These are phyloP conservation scores for Chaetomiaceae sp. DNA, from an alignment of 2,329 filamentous ascomycete genomes.

Conservation along the genomic window DNA sequence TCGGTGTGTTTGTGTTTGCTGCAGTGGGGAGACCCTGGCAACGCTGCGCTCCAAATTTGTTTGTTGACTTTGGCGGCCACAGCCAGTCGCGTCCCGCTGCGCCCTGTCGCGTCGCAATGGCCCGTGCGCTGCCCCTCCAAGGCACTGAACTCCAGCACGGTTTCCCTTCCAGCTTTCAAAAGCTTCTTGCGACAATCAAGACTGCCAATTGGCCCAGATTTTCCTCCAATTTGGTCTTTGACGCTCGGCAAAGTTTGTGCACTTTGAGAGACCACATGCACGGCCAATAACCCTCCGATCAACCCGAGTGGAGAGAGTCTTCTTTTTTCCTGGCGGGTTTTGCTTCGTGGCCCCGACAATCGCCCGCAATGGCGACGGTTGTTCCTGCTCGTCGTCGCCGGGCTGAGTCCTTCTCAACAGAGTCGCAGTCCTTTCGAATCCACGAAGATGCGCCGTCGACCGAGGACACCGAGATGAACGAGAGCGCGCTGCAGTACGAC, in stretches of 20 bases:
- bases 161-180: background rate
- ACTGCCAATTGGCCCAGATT: background rate
- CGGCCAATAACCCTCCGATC: constrained; percentile 10
- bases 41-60: constrained; percentile 33
- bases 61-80: constrained; percentile 31
- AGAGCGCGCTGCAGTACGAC: constrained; percentile 30
- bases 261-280: constrained; percentile 2
- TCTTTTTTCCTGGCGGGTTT: constrained; percentile 7
- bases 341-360: background rate
- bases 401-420: constrained; percentile 41
- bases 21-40: constrained; percentile 28
- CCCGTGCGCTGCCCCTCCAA: constrained; percentile 20
- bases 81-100: constrained; percentile 12
- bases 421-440: constrained; percentile 44
- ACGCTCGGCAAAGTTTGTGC: background rate
- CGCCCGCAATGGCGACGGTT: constrained; percentile 21
- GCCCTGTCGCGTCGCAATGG: constrained; percentile 20
- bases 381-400: constrained; percentile 27
- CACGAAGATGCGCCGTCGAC: constrained; percentile 46
- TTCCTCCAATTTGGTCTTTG: background rate
- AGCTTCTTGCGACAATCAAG: background rate
- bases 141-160: background rate
- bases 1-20: constrained; percentile 10
- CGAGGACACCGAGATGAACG: constrained; percentile 48
- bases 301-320: constrained; percentile 1